Conservation (phyloP, 768 basidiomycete species). For the Zangia roseola region DNA sequence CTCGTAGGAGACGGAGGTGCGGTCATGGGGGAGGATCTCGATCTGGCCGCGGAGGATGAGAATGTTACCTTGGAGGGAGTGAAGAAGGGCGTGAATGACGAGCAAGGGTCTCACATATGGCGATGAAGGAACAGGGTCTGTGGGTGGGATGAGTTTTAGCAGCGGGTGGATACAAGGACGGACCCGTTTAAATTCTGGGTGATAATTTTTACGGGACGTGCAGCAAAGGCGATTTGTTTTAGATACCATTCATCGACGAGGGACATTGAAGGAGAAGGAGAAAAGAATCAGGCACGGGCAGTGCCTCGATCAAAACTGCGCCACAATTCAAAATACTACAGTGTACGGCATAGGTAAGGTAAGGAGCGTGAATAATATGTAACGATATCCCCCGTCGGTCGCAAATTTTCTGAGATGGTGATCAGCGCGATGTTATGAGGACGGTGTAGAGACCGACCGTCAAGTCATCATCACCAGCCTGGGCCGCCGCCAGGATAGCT, state of each 20-base stretch:
- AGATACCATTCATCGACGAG: constrained; percentile 71
- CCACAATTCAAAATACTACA: too few species aligned
- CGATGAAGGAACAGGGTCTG: constrained; percentile 90
- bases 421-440: too few species aligned
- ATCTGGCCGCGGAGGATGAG: constrained; percentile 85
- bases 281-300: background rate
- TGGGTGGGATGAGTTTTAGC: background rate
- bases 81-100: background rate
- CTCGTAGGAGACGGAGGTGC: constrained; percentile 77
- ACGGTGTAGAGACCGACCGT: too few species aligned
- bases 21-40: constrained; percentile 61
- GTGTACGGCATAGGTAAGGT: too few species aligned
- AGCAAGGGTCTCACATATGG: constrained; percentile 58
- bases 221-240: constrained; percentile 59
- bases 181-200: constrained; percentile 84
- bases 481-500: too few species aligned
- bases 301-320: too few species aligned
- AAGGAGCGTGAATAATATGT: too few species aligned
- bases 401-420: too few species aligned
- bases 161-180: background rate
- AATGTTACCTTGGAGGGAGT: constrained; percentile 60
- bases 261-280: constrained; percentile 13
- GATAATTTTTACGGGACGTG: constrained; percentile 55
- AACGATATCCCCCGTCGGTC: too few species aligned
- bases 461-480: too few species aligned